Evolutionary conservation across 106 monocot species (phyloP).

Genomic region (Apostasia ramifera): DNA sequence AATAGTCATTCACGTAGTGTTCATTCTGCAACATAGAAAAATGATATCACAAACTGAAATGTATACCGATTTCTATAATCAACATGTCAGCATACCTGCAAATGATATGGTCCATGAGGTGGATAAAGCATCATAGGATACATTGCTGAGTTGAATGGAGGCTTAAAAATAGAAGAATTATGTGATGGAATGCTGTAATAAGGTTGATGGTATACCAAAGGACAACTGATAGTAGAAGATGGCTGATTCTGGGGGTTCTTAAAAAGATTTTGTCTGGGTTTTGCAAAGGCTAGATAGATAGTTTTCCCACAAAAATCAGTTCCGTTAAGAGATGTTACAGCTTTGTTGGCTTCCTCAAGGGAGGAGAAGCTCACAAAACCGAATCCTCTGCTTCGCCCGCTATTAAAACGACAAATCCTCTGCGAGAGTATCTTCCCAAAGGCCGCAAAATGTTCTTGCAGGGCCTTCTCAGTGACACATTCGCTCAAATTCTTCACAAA

Average conservation of each 20-base stretch:
- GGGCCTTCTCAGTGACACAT: conserved; percentile 17
- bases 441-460: conserved; percentile 23
- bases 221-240: not conserved
- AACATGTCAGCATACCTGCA: not conserved
- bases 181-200: not conserved
- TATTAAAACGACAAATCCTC: conserved; percentile 20
- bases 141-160: not conserved
- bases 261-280: conserved; percentile 13
- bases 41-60: too few relatives aligned
- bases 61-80: too few relatives aligned
- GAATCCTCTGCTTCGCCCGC: conserved; percentile 41
- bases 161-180: not conserved
- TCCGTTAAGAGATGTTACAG: conserved; percentile 46
- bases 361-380: conserved; percentile 50
- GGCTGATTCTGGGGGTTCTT: not conserved
- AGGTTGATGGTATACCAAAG: not conserved
- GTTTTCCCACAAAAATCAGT: not conserved
- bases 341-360: conserved; percentile 34
- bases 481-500: conserved; percentile 43
- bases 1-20: not conserved
- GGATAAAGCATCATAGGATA: not conserved
- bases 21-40: not conserved
- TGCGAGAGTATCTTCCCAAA: conserved; percentile 33
- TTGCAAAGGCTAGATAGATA: conserved; percentile 23
- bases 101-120: not conserved